Percentiles rank a stretch among this genome's conserved stretches.
phyloP scores from a whole-genome alignment of 495 filamentous ascomycete species.

The Sporormia fimetaria region DNA sequence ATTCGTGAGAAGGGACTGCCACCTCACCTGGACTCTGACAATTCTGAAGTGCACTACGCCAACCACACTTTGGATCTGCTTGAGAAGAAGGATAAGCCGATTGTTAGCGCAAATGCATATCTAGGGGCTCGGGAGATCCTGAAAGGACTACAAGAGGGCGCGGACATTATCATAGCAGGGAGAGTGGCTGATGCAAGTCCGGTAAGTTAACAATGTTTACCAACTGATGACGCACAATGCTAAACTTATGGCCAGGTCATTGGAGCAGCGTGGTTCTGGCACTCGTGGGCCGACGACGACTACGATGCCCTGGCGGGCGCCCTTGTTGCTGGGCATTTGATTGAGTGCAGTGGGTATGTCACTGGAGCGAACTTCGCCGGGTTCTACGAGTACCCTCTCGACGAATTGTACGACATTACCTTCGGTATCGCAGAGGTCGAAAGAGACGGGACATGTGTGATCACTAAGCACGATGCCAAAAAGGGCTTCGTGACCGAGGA shows the following conservation, averaged over 20 bases:
- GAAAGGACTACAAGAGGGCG: constrained; percentile 25
- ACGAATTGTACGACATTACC: constrained; percentile 35
- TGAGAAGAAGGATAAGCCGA: constrained; percentile 21
- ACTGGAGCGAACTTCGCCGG: constrained; percentile 49
- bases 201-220: constrained; percentile 8
- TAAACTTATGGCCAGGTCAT: constrained; percentile 8
- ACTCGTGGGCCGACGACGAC: constrained; percentile 16
- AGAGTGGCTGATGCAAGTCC: constrained; percentile 19
- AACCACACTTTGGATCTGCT: constrained; percentile 26
- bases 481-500: constrained; percentile 35
- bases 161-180: constrained; percentile 41
- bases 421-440: constrained; percentile 49
- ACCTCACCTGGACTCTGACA: constrained; percentile 33
- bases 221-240: not conserved
- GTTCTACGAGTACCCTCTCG: constrained; percentile 35
- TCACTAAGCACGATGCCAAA: constrained; percentile 30
- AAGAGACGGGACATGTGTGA: constrained; percentile 38
- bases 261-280: constrained; percentile 22
- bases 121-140: constrained; percentile 28
- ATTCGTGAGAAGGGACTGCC: constrained; percentile 23
- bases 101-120: constrained; percentile 28
- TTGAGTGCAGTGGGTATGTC: constrained; percentile 45
- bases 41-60: constrained; percentile 21
- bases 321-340: constrained; percentile 47
- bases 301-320: constrained; percentile 42